phyloP scores from a whole-genome alignment of 2,329 filamentous ascomycete genomes.

The Sporothrix sp. region DNA sequence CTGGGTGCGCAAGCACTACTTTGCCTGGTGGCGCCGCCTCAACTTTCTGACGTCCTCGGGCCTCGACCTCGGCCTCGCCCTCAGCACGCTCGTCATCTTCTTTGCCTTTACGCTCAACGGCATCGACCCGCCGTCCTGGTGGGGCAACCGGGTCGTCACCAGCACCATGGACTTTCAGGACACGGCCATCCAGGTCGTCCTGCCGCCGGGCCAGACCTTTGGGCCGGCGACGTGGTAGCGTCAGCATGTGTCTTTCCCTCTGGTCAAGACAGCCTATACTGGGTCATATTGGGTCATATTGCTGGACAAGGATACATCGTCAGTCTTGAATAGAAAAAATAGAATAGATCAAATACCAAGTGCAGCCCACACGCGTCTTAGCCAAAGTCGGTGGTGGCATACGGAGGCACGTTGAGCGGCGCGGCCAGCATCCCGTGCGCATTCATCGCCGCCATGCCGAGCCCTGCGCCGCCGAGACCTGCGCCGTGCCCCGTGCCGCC shows the following conservation, averaged over 20 bases:
- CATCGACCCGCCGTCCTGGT: constrained; percentile 57
- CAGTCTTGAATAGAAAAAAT: neutral
- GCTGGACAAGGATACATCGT: too few relatives aligned
- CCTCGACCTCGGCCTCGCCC: constrained; percentile 57
- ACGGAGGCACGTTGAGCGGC: constrained; percentile 2
- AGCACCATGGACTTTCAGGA: constrained; percentile 53
- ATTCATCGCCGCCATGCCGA: neutral
- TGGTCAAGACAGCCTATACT: too few relatives aligned
- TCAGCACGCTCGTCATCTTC: constrained; percentile 60
- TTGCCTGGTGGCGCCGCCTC: constrained; percentile 63
- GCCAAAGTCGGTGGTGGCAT: constrained; percentile 1
- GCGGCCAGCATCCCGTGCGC: neutral
- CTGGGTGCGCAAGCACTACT: constrained; percentile 52
- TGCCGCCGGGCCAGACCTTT: constrained; percentile 48
- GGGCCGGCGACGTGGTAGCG: constrained; percentile 46
- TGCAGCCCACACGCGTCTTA: neutral
- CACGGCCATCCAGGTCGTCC: constrained; percentile 45
- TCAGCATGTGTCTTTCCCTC: neutral
- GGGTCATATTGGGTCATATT: neutral
- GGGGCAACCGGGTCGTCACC: constrained; percentile 52
- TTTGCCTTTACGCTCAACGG: constrained; percentile 56
- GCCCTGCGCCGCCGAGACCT: neutral
- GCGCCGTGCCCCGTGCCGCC: neutral
- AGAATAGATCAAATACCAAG: neutral
- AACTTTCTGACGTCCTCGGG: constrained; percentile 65